Conservation (phyloP, 495 filamentous ascomycete species). For the Baudoinia panamericana region DNA sequence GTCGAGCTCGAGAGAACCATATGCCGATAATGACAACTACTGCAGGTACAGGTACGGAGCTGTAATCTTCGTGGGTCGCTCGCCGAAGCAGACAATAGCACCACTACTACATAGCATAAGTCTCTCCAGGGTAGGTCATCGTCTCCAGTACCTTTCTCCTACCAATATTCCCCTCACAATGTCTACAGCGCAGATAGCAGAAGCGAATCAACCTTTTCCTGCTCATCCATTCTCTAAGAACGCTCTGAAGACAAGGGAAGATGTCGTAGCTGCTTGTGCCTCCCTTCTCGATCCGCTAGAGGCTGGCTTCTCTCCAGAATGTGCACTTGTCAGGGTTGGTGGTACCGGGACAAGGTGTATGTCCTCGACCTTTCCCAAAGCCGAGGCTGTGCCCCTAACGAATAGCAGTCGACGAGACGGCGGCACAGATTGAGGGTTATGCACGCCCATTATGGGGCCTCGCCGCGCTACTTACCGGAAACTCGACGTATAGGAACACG, state of each 20-base stretch:
- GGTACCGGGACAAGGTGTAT: constrained; percentile 25
- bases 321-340: constrained; percentile 25
- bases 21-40: too few species aligned
- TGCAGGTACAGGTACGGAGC: too few species aligned
- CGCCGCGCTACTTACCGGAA: constrained; percentile 52
- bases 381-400: constrained; percentile 17
- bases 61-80: too few species aligned
- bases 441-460: constrained; percentile 64
- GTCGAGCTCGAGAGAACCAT: too few species aligned
- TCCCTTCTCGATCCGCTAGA: constrained; percentile 30
- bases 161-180: neutral
- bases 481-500: constrained; percentile 47
- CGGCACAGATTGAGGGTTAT: constrained; percentile 64
- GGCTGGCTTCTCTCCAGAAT: constrained; percentile 22
- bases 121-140: too few species aligned
- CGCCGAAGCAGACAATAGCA: too few species aligned
- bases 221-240: constrained; percentile 28
- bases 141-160: neutral
- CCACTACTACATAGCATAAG: too few species aligned
- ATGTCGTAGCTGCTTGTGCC: constrained; percentile 26
- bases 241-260: constrained; percentile 24
- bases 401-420: constrained; percentile 45
- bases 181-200: constrained; percentile 16
- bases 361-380: neutral
- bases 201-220: constrained; percentile 16